Evolutionary conservation across 331 rosid genomes (phyloP).

Genomic region (Malus hybrid): DNA sequence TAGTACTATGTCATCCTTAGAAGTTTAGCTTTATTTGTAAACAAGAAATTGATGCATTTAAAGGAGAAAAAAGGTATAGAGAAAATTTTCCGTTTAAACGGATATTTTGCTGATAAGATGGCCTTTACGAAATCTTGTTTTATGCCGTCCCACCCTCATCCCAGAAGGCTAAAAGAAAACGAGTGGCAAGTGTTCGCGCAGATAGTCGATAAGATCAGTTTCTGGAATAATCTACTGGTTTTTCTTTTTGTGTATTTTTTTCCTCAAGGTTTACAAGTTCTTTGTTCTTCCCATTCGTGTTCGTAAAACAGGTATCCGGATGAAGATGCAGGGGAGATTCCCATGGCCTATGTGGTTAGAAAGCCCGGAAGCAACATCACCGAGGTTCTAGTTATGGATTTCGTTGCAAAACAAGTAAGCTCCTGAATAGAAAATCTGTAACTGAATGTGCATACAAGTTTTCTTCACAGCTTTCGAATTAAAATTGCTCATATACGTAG

Average conservation of each 20-base stretch:
- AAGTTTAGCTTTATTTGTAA: not conserved
- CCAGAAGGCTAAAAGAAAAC: not conserved
- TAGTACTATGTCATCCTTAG: not conserved
- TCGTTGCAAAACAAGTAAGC: conserved; percentile 65
- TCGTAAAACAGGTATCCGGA: conserved; percentile 59
- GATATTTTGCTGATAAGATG: not conserved
- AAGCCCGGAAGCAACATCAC: conserved; percentile 57
- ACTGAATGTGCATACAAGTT: not conserved
- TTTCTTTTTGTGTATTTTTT: not conserved
- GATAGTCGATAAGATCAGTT: not conserved
- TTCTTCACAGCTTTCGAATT: not conserved
- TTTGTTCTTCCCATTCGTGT: too few species aligned
- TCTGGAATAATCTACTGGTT: not conserved
- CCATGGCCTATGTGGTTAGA: conserved; percentile 88
- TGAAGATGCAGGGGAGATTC: conserved; percentile 85
- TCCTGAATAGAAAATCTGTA: not conserved
- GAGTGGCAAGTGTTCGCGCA: too few species aligned
- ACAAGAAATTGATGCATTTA: not conserved
- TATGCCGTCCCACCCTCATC: not conserved
- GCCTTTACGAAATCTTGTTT: not conserved
- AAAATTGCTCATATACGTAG: too few species aligned
- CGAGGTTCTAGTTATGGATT: conserved; percentile 49
- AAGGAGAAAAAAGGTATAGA: not conserved
- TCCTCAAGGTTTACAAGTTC: too few species aligned
- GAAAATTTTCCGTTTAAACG: not conserved